Percentiles rank a stretch among this genome's conserved stretches.
Conservation (phyloP, 331 rosid genomes). For the Stylosanthes scabra region DNA sequence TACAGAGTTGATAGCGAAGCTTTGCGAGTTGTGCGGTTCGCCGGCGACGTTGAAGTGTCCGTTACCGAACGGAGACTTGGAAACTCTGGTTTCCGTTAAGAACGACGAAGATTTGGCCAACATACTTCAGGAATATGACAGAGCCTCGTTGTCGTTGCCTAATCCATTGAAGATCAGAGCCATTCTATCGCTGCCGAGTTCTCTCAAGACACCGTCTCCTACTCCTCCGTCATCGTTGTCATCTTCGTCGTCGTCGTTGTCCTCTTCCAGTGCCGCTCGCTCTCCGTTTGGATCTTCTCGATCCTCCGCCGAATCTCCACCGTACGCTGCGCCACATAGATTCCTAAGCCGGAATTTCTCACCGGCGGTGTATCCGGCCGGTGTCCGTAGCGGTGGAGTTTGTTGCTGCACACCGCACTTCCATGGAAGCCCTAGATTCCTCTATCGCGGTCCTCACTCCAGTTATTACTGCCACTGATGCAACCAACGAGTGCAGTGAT, state of each 20-base stretch:
- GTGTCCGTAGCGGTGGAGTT: conserved; percentile 35
- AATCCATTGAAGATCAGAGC: conserved; percentile 68
- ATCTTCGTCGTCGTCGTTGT: no score
- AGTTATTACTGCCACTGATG: conserved; percentile 45
- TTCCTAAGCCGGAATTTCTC: conserved; percentile 24
- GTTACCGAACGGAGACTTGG: conserved; percentile 79
- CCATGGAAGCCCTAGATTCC: conserved; percentile 48
- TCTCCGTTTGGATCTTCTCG: conserved; percentile 47
- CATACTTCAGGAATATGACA: conserved; percentile 67
- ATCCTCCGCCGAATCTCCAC: conserved; percentile 38
- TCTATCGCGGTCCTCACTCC: conserved; percentile 36
- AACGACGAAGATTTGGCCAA: conserved; percentile 76
- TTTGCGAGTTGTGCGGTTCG: conserved; percentile 69
- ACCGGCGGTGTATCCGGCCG: conserved; percentile 30
- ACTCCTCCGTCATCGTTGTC: conserved; percentile 54
- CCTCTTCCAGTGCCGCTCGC: conserved; percentile 36
- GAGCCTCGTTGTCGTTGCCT: conserved; percentile 52
- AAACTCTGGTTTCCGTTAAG: conserved; percentile 70
- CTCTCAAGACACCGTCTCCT: conserved; percentile 61
- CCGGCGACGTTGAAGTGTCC: conserved; percentile 64
- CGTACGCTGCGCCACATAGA: conserved; percentile 27
- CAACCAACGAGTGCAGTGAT: not conserved
- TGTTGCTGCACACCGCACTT: conserved; percentile 35
- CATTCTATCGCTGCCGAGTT: conserved; percentile 55
- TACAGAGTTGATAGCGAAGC: conserved; percentile 72